A percentile compares a stretch with the other conserved stretches of the same genome.
Conservation (phyloP, 371 early-diverging fungal genomes). For the Coemansia sp. region DNA sequence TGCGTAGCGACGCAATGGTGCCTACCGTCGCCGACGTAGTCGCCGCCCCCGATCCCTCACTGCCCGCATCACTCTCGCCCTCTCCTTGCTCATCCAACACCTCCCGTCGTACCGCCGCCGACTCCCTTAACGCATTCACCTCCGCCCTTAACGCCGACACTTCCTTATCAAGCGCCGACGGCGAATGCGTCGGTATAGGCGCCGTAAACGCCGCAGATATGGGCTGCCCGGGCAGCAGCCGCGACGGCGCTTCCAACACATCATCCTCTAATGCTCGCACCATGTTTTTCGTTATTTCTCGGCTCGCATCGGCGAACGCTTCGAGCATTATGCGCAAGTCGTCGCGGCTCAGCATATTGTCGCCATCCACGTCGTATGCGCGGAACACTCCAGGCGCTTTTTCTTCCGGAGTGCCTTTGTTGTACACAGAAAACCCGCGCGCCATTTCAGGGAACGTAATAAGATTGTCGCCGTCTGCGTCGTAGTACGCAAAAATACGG, state of each 20-base stretch:
- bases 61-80: neutral
- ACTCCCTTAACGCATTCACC: slow-evolving; percentile 23
- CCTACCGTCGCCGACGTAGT: slow-evolving; percentile 32
- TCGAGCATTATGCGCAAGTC: slow-evolving; percentile 89
- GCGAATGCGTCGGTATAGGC: slow-evolving; percentile 61
- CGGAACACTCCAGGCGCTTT: slow-evolving; percentile 63
- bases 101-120: slow-evolving; percentile 9
- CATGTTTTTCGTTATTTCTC: slow-evolving; percentile 87
- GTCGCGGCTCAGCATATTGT: slow-evolving; percentile 79
- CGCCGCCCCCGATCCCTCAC: slow-evolving; percentile 22
- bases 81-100: neutral
- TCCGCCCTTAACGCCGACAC: slow-evolving; percentile 33
- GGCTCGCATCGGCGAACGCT: slow-evolving; percentile 89
- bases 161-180: slow-evolving; percentile 45
- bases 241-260: slow-evolving; percentile 22
- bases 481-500: slow-evolving; percentile 88
- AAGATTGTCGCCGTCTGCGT: slow-evolving; percentile 72
- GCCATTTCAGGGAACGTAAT: slow-evolving; percentile 85
- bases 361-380: slow-evolving; percentile 90
- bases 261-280: slow-evolving; percentile 76
- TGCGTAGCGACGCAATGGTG: slow-evolving; percentile 18
- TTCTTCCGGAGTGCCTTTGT: slow-evolving; percentile 87
- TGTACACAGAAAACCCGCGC: slow-evolving; percentile 76
- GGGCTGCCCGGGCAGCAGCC: slow-evolving; percentile 85
- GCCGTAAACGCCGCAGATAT: slow-evolving; percentile 90